A percentile compares a stretch with the other conserved stretches of the same genome.
phyloP scores from a whole-genome alignment of 495 filamentous ascomycete genomes.

The Hyaloscypha variabilis region DNA sequence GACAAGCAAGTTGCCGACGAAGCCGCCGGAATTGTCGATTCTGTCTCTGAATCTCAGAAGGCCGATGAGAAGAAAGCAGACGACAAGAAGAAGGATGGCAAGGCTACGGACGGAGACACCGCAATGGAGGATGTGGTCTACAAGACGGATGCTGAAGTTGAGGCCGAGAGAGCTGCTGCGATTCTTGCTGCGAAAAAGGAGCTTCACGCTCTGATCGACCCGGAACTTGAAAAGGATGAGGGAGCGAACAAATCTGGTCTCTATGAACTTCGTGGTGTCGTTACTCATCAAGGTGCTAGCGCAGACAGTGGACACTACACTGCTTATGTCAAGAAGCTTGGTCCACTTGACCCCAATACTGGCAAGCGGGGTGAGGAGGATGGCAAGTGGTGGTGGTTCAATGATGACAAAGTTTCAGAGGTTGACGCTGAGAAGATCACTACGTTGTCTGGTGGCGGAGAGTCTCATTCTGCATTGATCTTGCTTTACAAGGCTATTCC shows the following conservation, averaged over 20 bases:
- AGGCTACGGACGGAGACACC: slow-evolving; percentile 52
- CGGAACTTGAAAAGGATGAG: slow-evolving; percentile 69
- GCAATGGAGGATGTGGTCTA: slow-evolving; percentile 73
- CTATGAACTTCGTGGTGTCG: slow-evolving; percentile 91
- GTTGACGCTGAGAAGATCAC: slow-evolving; percentile 91
- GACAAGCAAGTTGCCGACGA: slow-evolving; percentile 60
- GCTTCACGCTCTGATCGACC: slow-evolving; percentile 72
- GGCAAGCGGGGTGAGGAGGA: slow-evolving; percentile 78
- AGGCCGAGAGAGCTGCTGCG: slow-evolving; percentile 75
- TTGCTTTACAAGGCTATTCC: slow-evolving; percentile 87
- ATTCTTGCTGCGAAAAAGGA: slow-evolving; percentile 83
- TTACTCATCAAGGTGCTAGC: slow-evolving; percentile 97
- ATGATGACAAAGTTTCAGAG: slow-evolving; percentile 96
- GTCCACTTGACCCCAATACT: slow-evolving; percentile 61
- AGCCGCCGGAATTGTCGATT: slow-evolving; percentile 35
- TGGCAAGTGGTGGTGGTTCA: slow-evolving; percentile 99
- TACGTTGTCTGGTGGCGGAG: slow-evolving; percentile 88
- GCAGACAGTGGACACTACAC: slow-evolving; percentile 99
- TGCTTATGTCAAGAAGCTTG: slow-evolving; percentile 92
- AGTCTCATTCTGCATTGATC: slow-evolving; percentile 93
- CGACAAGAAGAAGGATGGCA: slow-evolving; percentile 35
- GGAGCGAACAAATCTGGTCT: slow-evolving; percentile 90
- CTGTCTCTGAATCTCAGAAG: slow-evolving; percentile 32
- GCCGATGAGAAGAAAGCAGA: slow-evolving; percentile 44
- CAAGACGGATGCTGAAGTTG: slow-evolving; percentile 93